phyloP scores from a whole-genome alignment of 2,329 filamentous ascomycete species.

The Aspergillus pseudoglaucus region DNA sequence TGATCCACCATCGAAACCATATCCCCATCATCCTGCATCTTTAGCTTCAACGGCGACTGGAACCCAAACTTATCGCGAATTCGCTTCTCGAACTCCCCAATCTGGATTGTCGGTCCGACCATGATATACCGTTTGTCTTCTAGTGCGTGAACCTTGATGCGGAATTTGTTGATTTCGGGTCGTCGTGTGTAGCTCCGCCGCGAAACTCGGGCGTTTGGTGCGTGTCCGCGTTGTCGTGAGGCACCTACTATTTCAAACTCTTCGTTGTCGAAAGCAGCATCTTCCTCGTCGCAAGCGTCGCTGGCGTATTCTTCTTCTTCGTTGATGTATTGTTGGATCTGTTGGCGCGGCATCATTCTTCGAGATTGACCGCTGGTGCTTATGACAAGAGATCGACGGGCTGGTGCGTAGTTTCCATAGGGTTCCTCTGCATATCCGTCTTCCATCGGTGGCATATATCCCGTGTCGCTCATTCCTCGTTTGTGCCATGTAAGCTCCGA shows the following conservation, averaged over 20 bases:
- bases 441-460: constrained; percentile 18
- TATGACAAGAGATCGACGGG: constrained; percentile 30
- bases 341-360: constrained; percentile 22
- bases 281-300: constrained; percentile 56
- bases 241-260: constrained; percentile 73
- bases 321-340: constrained; percentile 60
- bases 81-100: constrained; percentile 67
- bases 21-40: constrained; percentile 85
- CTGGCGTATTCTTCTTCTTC: constrained; percentile 74
- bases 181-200: constrained; percentile 30
- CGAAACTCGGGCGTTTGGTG: constrained; percentile 23
- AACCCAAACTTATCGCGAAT: constrained; percentile 85
- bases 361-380: constrained; percentile 27
- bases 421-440: constrained; percentile 39
- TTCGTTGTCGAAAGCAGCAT: constrained; percentile 61
- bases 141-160: constrained; percentile 80
- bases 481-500: constrained; percentile 26
- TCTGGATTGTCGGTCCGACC: constrained; percentile 66
- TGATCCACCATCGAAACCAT: constrained; percentile 98
- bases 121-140: constrained; percentile 92
- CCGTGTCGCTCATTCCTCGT: constrained; percentile 27
- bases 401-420: constrained; percentile 63
- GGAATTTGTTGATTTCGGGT: constrained; percentile 68
- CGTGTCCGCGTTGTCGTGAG: constrained; percentile 24
- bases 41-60: constrained; percentile 59